Conservation (phyloP, 805 yeast species). For the Candida verbasci region DNA sequence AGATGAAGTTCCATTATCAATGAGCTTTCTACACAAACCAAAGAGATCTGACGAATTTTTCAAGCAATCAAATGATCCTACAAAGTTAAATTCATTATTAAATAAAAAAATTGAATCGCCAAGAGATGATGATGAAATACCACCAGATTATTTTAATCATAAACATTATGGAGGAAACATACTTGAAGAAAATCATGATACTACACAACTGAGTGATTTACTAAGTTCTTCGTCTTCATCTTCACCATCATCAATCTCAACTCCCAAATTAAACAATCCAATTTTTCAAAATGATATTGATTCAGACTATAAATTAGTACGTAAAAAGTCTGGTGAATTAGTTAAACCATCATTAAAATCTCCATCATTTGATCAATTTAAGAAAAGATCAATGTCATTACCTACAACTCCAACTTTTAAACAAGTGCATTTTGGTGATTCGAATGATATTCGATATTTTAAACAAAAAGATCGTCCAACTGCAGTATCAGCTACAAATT, state of each 20-base stretch:
- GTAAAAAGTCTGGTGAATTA: constrained; percentile 87
- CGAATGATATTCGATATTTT: constrained; percentile 67
- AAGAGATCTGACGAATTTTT: constrained; percentile 28
- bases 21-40: constrained; percentile 38
- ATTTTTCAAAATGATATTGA: background rate
- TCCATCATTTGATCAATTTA: constrained; percentile 26
- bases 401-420: constrained; percentile 55
- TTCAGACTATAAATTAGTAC: constrained; percentile 40
- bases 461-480: constrained; percentile 69
- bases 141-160: constrained; percentile 1
- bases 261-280: constrained; percentile 6
- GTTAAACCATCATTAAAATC: constrained; percentile 70
- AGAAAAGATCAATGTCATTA: constrained; percentile 29
- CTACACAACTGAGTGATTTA: no score
- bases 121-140: background rate
- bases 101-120: constrained; percentile 14
- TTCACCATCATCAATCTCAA: constrained; percentile 7
- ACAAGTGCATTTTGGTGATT: constrained; percentile 77
- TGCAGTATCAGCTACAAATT: constrained; percentile 64
- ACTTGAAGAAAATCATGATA: constrained; percentile 2
- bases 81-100: constrained; percentile 22
- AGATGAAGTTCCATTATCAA: constrained; percentile 17
- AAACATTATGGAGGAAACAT: no score
- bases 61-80: constrained; percentile 27
- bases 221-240: constrained; percentile 7